Evolutionary conservation across 2,329 filamentous ascomycete species (phyloP).

Genomic region (Calonectria hawksworthii): DNA sequence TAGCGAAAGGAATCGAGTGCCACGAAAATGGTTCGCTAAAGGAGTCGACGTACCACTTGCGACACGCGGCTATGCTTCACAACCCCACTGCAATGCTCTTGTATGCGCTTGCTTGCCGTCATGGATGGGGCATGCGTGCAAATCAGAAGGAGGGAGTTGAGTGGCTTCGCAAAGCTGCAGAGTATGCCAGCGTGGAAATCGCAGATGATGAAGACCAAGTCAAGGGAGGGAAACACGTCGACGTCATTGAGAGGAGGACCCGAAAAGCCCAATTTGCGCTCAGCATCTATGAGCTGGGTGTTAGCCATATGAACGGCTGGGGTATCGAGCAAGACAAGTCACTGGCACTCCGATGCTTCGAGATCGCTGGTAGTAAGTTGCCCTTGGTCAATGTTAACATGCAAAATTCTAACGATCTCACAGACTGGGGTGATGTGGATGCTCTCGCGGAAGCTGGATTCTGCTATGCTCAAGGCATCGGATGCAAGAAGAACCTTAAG

Average conservation of each 20-base stretch:
- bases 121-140: conserved; percentile 97
- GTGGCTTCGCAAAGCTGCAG: conserved; percentile 93
- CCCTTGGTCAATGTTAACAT: too few relatives aligned
- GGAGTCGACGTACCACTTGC: conserved; percentile 96
- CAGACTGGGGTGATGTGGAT: conserved; percentile 94
- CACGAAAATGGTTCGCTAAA: conserved; percentile 90
- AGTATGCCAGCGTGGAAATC: conserved; percentile 85
- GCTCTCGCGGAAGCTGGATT: conserved; percentile 95
- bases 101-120: conserved; percentile 93
- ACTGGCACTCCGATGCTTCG: conserved; percentile 91
- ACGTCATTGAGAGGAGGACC: conserved; percentile 80
- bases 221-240: conserved; percentile 74
- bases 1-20: conserved; percentile 89
- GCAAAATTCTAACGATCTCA: conserved; percentile 40
- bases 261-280: conserved; percentile 94
- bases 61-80: conserved; percentile 87
- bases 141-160: conserved; percentile 91
- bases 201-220: conserved; percentile 81
- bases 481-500: conserved; percentile 96
- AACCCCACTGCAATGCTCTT: conserved; percentile 95
- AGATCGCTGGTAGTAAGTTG: conserved; percentile 86
- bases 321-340: conserved; percentile 93
- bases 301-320: conserved; percentile 99
- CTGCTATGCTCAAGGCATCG: conserved; percentile 94
- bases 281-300: conserved; percentile 95